Conservation (phyloP, 169 alveolate species). For the Eimeria maxima region DNA sequence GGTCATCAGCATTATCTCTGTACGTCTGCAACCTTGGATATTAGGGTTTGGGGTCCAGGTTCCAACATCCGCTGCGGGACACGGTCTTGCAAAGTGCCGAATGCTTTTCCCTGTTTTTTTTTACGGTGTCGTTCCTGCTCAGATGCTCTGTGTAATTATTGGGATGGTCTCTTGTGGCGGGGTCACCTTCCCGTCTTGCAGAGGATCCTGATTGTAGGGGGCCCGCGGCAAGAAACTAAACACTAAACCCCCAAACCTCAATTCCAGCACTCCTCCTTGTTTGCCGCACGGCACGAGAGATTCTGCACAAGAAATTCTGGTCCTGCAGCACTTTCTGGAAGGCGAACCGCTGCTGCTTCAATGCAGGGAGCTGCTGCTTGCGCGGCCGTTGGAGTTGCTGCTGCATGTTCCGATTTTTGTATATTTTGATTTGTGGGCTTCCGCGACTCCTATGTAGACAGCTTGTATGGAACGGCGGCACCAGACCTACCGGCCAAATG, state of each 20-base stretch:
- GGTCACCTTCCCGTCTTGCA: constrained; percentile 77
- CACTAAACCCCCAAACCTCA: not conserved
- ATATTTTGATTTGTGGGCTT: not conserved
- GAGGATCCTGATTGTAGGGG: not conserved
- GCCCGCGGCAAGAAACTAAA: not conserved
- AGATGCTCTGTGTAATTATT: constrained; percentile 54
- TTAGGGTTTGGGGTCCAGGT: constrained; percentile 30
- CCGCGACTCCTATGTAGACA: constrained; percentile 1
- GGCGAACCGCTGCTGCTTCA: constrained; percentile 45
- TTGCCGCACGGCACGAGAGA: not conserved
- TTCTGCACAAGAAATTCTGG: not conserved
- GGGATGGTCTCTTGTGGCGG: constrained; percentile 82
- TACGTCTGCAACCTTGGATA: constrained; percentile 1
- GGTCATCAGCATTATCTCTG: constrained; percentile 37
- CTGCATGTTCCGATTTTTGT: constrained; percentile 9
- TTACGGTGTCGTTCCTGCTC: not conserved
- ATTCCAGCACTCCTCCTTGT: not conserved
- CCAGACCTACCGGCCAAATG: constrained; percentile 23
- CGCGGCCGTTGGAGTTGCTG: constrained; percentile 2
- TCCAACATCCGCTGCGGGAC: not conserved
- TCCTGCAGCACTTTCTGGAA: constrained; percentile 37
- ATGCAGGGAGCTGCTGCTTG: constrained; percentile 8
- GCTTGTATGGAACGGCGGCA: not conserved
- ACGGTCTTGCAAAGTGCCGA: not conserved
- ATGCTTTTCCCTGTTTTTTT: not conserved